These are phyloP conservation scores for Talaromyces adpressus DNA, from an alignment of 495 filamentous ascomycete genomes.

Conservation along the genomic window DNA sequence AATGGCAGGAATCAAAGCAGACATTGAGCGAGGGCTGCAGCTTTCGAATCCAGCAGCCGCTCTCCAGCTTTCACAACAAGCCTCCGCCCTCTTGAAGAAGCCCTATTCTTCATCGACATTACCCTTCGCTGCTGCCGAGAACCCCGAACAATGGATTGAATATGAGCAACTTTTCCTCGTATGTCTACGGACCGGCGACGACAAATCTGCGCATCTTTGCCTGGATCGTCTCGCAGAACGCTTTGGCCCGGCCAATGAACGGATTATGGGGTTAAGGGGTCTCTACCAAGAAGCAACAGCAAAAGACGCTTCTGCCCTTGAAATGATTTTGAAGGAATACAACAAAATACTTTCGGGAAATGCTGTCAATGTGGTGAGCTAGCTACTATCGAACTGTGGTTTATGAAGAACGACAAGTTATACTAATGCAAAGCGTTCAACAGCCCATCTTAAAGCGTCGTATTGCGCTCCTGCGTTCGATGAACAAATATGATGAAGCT, in stretches of 20 bases:
- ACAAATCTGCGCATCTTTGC: conserved; percentile 64
- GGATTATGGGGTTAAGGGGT: conserved; percentile 73
- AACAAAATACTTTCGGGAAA: conserved; percentile 65
- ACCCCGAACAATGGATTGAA: conserved; percentile 68
- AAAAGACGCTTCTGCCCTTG: conserved; percentile 51
- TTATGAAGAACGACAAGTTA: not conserved
- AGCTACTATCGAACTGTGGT: conserved; percentile 15
- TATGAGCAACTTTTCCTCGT: conserved; percentile 82
- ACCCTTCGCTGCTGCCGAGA: conserved; percentile 45
- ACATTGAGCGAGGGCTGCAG: conserved; percentile 5
- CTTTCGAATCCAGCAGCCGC: conserved; percentile 40
- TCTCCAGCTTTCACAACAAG: conserved; percentile 69
- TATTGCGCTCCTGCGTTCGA: conserved; percentile 67
- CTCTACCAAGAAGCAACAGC: conserved; percentile 83
- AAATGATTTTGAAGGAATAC: conserved; percentile 66
- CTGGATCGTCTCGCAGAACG: conserved; percentile 67
- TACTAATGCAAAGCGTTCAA: not conserved
- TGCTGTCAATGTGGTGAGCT: conserved; percentile 70
- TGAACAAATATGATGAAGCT: conserved; percentile 63
- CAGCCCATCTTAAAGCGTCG: conserved; percentile 84
- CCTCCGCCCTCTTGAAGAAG: conserved; percentile 60
- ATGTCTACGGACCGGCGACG: conserved; percentile 80
- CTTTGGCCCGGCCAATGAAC: conserved; percentile 77
- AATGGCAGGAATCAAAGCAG: not conserved
- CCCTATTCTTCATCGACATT: conserved; percentile 46